Evolutionary conservation across 805 yeast species (phyloP).

Genomic region (Lipomyces chichibuensis): DNA sequence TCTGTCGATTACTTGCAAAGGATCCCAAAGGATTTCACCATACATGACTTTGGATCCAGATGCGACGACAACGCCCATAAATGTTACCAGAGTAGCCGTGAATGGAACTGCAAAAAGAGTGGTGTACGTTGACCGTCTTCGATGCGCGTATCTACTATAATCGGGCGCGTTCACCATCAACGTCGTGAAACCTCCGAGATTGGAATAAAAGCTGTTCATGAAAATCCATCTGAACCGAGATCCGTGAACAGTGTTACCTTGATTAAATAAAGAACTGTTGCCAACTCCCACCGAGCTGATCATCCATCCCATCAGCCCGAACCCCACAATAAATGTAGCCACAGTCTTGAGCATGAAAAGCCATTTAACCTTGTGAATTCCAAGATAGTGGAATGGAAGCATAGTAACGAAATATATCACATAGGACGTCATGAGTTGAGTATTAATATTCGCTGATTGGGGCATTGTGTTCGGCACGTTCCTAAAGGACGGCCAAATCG

Average conservation of each 20-base stretch:
- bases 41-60: constrained; percentile 31
- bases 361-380: constrained; percentile 82
- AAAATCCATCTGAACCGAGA: constrained; percentile 78
- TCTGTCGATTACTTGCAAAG: constrained; percentile 24
- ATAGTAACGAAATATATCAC: constrained; percentile 82
- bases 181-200: constrained; percentile 40
- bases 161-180: constrained; percentile 55
- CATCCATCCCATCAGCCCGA: constrained; percentile 81
- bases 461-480: constrained; percentile 48
- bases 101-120: constrained; percentile 26
- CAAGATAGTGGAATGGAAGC: constrained; percentile 78
- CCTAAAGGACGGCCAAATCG: constrained; percentile 63
- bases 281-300: constrained; percentile 42
- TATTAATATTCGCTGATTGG: constrained; percentile 27
- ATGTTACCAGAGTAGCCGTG: constrained; percentile 22
- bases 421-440: constrained; percentile 68
- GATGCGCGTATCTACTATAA: constrained; percentile 52
- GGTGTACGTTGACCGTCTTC: constrained; percentile 39
- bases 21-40: constrained; percentile 35
- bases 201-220: constrained; percentile 57
- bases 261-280: constrained; percentile 13
- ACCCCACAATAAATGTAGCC: constrained; percentile 79
- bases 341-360: constrained; percentile 81
- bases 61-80: constrained; percentile 34
- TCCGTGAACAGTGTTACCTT: constrained; percentile 51